Conservation (phyloP, 768 basidiomycete species). For the Pleurotus salmoneostramineus region DNA sequence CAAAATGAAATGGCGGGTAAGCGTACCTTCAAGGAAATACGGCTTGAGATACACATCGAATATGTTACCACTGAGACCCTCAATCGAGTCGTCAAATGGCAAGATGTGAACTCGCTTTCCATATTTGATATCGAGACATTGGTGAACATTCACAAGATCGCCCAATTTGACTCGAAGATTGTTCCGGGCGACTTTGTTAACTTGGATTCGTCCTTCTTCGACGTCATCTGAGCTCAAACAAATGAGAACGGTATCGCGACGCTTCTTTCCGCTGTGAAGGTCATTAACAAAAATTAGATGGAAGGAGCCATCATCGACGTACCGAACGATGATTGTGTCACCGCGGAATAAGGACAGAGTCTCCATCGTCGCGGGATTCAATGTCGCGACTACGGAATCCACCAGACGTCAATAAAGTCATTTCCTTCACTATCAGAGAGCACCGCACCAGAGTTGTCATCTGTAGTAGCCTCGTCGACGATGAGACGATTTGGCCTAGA, state of each 20-base stretch:
- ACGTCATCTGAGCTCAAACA: conserved; percentile 94
- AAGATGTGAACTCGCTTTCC: conserved; percentile 96
- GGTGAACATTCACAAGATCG: conserved; percentile 93
- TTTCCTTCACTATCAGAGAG: too few species aligned
- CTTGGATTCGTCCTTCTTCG: conserved; percentile 95
- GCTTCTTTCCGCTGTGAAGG: conserved; percentile 82
- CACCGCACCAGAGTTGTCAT: conserved; percentile 89
- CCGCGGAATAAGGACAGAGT: conserved; percentile 89
- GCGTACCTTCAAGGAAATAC: conserved; percentile 92
- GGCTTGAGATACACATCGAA: conserved; percentile 99
- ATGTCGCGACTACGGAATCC: conserved; percentile 67
- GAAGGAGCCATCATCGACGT: conserved; percentile 14
- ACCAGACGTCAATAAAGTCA: too few species aligned
- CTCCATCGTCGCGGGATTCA: conserved; percentile 98
- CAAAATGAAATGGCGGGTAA: not conserved
- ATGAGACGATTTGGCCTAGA: conserved; percentile 93
- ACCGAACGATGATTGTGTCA: conserved; percentile 95
- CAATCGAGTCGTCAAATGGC: conserved; percentile 97
- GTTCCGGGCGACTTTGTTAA: conserved; percentile 99
- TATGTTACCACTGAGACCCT: conserved; percentile 96
- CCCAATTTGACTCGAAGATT: conserved; percentile 97
- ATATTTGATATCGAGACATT: conserved; percentile 97
- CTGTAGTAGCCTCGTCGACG: conserved; percentile 89
- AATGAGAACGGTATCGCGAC: conserved; percentile 96
- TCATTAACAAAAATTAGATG: conserved; percentile 2